These are phyloP conservation scores for Pascua sp. DNA, from an alignment of 1,284 basidiomycete genomes.

Conservation along the genomic window DNA sequence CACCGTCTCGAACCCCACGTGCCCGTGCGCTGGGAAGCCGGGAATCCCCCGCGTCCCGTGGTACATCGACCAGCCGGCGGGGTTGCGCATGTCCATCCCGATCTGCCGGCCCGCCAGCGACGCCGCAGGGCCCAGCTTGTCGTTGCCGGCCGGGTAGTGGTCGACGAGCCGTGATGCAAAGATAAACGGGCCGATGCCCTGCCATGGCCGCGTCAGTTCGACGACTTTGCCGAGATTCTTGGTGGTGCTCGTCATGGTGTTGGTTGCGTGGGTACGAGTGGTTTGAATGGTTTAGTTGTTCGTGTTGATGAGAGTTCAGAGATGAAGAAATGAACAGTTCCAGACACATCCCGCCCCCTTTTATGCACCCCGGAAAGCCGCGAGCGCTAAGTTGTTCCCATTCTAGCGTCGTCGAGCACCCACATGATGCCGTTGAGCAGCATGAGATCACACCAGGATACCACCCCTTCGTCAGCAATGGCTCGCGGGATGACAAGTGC, in stretches of 20 bases:
- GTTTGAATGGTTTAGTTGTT: too few relatives aligned
- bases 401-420: too few relatives aligned
- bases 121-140: slow-evolving; percentile 6
- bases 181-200: slow-evolving; percentile 14
- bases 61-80: slow-evolving; percentile 17
- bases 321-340: too few relatives aligned
- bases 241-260: not conserved
- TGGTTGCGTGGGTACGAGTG: not conserved
- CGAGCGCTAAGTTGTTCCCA: too few relatives aligned
- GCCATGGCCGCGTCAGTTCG: slow-evolving; percentile 9
- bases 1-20: slow-evolving; percentile 16
- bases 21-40: slow-evolving; percentile 15
- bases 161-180: slow-evolving; percentile 8
- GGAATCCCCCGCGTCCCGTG: slow-evolving; percentile 8
- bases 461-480: too few relatives aligned
- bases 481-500: too few relatives aligned
- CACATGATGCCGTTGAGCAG: too few relatives aligned
- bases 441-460: too few relatives aligned
- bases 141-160: slow-evolving; percentile 13
- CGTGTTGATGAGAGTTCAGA: not conserved
- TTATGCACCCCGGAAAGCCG: too few relatives aligned
- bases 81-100: slow-evolving; percentile 14
- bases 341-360: too few relatives aligned
- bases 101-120: slow-evolving; percentile 9
- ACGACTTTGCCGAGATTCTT: slow-evolving; percentile 6